Percentiles rank a stretch among this genome's conserved stretches.
These are phyloP conservation scores for Cutaneotrichosporon sp. DNA, from an alignment of 1,284 basidiomycete species.

Conservation along the genomic window DNA sequence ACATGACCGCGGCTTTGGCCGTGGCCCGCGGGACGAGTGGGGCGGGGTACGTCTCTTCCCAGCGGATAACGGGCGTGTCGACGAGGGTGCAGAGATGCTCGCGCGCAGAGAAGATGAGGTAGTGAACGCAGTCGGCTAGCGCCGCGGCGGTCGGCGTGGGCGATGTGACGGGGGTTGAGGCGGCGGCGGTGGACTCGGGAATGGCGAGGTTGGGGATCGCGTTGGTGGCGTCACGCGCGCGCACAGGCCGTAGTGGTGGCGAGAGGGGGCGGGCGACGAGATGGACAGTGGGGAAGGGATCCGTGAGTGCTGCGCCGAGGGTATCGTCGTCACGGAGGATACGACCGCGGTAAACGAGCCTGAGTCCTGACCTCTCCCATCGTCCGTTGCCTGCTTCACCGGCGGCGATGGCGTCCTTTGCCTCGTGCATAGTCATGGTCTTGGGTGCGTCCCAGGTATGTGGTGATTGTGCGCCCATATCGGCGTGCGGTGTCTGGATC, in stretches of 20 bases:
- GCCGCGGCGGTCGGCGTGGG: slow-evolving; percentile 15
- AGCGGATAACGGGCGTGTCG: slow-evolving; percentile 19
- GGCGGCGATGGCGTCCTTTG: slow-evolving; percentile 32
- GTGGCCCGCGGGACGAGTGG: slow-evolving; percentile 25
- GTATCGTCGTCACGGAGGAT: slow-evolving; percentile 39
- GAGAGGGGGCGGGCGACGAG: slow-evolving; percentile 30
- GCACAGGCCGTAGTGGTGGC: not conserved
- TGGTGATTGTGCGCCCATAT: slow-evolving; percentile 9
- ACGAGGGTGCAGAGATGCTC: slow-evolving; percentile 36
- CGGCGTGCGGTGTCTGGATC: slow-evolving; percentile 33
- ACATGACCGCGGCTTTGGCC: slow-evolving; percentile 34
- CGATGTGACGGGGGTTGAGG: not conserved
- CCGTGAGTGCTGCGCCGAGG: slow-evolving; percentile 31
- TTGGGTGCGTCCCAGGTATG: slow-evolving; percentile 16
- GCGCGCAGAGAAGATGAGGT: slow-evolving; percentile 37
- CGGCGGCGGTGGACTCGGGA: not conserved
- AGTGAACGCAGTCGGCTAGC: slow-evolving; percentile 37
- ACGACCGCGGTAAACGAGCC: slow-evolving; percentile 40
- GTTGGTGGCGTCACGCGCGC: not conserved
- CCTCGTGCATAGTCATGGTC: slow-evolving; percentile 18
- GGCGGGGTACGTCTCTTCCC: slow-evolving; percentile 32
- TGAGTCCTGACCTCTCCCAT: slow-evolving; percentile 38
- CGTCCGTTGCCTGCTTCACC: slow-evolving; percentile 28
- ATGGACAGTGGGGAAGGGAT: slow-evolving; percentile 25
- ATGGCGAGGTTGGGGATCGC: not conserved